Evolutionary conservation across 768 basidiomycete genomes (phyloP).

Genomic region (Tremella fuciformis): DNA sequence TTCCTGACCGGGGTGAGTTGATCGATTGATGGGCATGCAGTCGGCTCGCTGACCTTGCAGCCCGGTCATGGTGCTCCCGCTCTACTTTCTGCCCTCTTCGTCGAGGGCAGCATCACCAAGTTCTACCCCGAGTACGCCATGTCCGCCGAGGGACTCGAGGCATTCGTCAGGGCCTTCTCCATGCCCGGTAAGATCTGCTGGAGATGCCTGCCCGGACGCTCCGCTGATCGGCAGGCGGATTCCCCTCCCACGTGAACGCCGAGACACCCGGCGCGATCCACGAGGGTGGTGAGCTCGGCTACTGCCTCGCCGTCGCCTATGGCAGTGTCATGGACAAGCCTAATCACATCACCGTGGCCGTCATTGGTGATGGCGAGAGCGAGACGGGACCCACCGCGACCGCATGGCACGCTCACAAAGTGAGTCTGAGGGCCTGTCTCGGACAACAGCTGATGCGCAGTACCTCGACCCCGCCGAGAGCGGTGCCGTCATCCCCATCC

Average conservation of each 20-base stretch:
- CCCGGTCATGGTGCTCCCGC: conserved; percentile 80
- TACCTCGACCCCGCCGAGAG: conserved; percentile 86
- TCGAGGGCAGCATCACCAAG: conserved; percentile 63
- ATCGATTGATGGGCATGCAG: neutral
- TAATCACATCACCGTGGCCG: conserved; percentile 71
- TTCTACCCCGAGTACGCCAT: conserved; percentile 56
- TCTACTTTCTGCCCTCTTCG: conserved; percentile 78
- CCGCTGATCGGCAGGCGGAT: neutral
- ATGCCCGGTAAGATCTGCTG: conserved; percentile 78
- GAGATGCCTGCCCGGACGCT: conserved; percentile 54
- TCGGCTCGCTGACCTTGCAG: conserved; percentile 6
- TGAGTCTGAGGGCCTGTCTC: conserved; percentile 6
- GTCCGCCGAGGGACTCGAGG: conserved; percentile 52
- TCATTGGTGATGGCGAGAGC: conserved; percentile 81
- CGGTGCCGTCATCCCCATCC: conserved; percentile 84
- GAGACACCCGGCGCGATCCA: conserved; percentile 87
- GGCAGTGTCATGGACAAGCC: conserved; percentile 89
- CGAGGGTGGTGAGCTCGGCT: conserved; percentile 84
- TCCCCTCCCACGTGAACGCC: conserved; percentile 56
- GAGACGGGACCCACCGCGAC: conserved; percentile 52
- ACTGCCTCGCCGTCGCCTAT: conserved; percentile 78
- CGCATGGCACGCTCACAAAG: conserved; percentile 74
- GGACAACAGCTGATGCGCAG: conserved; percentile 18
- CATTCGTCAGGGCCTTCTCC: conserved; percentile 72
- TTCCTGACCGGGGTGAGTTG: conserved; percentile 66